Evolutionary conservation across 2,329 filamentous ascomycete genomes (phyloP), one percentile per base, ranked within the genome.

Genomic region (Apiospora pterosperma): DNA sequence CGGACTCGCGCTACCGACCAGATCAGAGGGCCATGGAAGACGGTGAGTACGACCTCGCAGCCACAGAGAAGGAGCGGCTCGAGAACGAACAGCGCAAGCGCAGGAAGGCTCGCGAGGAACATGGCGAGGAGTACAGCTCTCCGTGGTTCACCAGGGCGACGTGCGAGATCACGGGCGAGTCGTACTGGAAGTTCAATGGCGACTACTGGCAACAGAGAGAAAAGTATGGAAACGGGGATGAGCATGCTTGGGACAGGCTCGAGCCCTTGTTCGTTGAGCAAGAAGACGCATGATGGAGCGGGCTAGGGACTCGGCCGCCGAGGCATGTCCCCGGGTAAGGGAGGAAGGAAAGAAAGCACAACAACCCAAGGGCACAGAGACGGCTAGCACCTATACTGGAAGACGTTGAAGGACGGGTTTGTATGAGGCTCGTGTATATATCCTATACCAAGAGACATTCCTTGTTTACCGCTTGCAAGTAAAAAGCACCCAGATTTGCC

Each of bases 11-110:
- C n/a, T 82, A 97, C 36, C 86, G 96, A 36, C 95, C 96, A 0
- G 96, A 99, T 77, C 96, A 99, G 80, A 86, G 96, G 12, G 96
- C 96, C 2, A 99, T 99, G 96, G 96, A 99, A 76, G 94, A 98
- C 67, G 96, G 95, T n/a, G 88, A 94, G 78, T 99, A 99, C 74
- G 95, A 98, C 73, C 84, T 96, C 66, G 96, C 96, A 1, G 96
- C 95, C 0, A 87, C 86, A 5, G 96, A 99, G 82, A 99, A 99
- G 86, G 96, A 95, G 73, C 85, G 96, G 1, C 87, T 99, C 0
- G 96, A 99, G 78, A 92, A 97, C 80, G 93, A 90, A 68, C 96
- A 99, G 82, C 85, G 96, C 66, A 88, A 90, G 11, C 89, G 90
- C 65, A 82, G 96, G 67, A 81, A 92, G 63, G 80, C 84, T 65